Evolutionary conservation across 2,329 filamentous ascomycete genomes (phyloP).

Genomic region (Shiraia sp.): DNA sequence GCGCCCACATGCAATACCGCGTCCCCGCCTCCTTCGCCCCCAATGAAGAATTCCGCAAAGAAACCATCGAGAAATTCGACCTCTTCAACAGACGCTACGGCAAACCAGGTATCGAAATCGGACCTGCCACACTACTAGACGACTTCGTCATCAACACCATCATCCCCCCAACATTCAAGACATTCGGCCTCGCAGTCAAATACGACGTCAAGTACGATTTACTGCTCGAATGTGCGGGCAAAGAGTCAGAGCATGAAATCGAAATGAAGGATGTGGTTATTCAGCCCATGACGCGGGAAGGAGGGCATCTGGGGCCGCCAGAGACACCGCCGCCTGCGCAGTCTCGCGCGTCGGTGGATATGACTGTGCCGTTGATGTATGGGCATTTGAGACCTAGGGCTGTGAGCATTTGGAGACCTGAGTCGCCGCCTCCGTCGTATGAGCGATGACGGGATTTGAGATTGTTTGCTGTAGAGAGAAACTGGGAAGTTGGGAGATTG

Average conservation of each 20-base stretch:
- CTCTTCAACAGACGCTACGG: constrained; percentile 23
- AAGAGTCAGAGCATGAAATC: constrained; percentile 21
- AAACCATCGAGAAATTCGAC: constrained; percentile 16
- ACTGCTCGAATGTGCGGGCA: constrained; percentile 21
- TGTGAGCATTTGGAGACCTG: constrained; percentile 2
- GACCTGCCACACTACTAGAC: constrained; percentile 8
- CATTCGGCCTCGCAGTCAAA: constrained; percentile 17
- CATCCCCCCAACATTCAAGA: constrained; percentile 22
- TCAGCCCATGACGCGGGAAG: constrained; percentile 20
- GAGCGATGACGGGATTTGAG: background rate
- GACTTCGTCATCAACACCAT: constrained; percentile 17
- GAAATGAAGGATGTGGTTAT: constrained; percentile 15
- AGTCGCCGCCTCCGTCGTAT: constrained; percentile 6
- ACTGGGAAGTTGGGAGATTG: no score
- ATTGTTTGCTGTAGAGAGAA: no score
- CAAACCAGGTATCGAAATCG: constrained; percentile 18
- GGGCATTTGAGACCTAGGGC: constrained; percentile 2
- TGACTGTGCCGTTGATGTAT: constrained; percentile 3
- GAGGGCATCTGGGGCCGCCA: constrained; percentile 20
- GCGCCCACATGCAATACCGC: constrained; percentile 16
- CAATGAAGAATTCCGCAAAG: constrained; percentile 10
- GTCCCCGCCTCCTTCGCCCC: constrained; percentile 12
- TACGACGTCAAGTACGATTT: constrained; percentile 24
- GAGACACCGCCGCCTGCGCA: constrained; percentile 6
- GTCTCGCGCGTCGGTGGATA: constrained; percentile 6